A percentile compares a stretch with the other conserved stretches of the same genome.
Evolutionary conservation across 225 moss, liverwort and hornwort species (phyloP).

Genomic region (Rhytidiadelphus loreus): DNA sequence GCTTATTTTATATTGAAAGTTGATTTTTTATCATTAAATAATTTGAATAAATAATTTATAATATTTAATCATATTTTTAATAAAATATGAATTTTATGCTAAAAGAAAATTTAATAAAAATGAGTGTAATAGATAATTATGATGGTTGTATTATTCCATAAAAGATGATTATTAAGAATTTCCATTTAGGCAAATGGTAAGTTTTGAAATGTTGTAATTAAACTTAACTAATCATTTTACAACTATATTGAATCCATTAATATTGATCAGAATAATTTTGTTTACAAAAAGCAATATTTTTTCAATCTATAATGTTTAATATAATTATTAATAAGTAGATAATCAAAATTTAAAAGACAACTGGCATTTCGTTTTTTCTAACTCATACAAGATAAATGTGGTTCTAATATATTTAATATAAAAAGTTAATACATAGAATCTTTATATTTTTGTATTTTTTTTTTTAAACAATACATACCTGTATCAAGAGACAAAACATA

Average conservation of each 20-base stretch:
- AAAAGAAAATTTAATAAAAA: background rate
- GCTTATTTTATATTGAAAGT: too few species aligned
- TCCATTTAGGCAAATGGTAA: background rate
- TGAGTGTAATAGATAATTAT: too few species aligned
- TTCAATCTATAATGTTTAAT: background rate
- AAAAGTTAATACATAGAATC: accelerated
- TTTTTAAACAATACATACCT: background rate
- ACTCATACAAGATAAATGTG: accelerated
- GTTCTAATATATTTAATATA: background rate
- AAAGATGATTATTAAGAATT: too few species aligned
- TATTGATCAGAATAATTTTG: too few species aligned
- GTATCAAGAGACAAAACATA: constrained; percentile 42
- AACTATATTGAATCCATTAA: background rate
- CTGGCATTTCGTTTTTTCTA: background rate
- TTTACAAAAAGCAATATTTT: background rate
- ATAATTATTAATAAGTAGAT: background rate
- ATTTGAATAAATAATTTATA: background rate
- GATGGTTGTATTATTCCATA: background rate
- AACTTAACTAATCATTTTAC: background rate
- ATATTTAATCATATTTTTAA: too few species aligned
- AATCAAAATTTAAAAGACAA: background rate
- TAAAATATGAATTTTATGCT: background rate
- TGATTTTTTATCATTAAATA: too few species aligned
- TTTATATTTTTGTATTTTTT: background rate
- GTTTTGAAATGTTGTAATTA: too few species aligned